Evolutionary conservation across 1,139 yeast genomes (phyloP).

Genomic region (Spencermartinsiella ligniputridi): DNA sequence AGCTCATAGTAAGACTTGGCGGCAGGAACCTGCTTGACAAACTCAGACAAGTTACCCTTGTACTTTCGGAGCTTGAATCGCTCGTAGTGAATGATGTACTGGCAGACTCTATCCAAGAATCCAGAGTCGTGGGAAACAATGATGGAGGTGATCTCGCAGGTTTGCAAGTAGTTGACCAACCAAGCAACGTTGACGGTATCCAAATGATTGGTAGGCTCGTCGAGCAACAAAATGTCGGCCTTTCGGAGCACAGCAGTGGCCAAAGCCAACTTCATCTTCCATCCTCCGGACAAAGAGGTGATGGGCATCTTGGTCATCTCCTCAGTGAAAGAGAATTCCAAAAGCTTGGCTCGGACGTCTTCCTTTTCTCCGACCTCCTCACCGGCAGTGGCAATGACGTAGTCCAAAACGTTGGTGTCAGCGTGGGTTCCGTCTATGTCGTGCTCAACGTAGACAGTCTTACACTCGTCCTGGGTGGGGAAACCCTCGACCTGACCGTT

Average conservation of each 20-base stretch:
- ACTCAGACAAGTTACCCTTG: constrained; percentile 99
- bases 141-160: constrained; percentile 97
- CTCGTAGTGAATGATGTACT: constrained; percentile 99
- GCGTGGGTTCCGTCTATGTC: constrained; percentile 98
- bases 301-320: constrained; percentile 91
- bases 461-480: constrained; percentile 98
- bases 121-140: constrained; percentile 99
- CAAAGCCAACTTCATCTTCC: constrained; percentile 99
- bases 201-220: constrained; percentile 99
- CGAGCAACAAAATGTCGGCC: constrained; percentile 96
- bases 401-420: constrained; percentile 87
- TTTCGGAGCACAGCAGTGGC: constrained; percentile 99
- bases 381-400: constrained; percentile 71
- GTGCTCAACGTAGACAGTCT: constrained; percentile 99
- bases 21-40: constrained; percentile 97
- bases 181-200: constrained; percentile 99
- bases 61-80: constrained; percentile 99
- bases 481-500: constrained; percentile 99
- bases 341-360: constrained; percentile 63
- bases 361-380: constrained; percentile 56
- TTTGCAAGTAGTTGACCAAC: constrained; percentile 98
- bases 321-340: constrained; percentile 87
- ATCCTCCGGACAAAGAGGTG: constrained; percentile 98
- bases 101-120: constrained; percentile 95
- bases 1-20: constrained; percentile 98